Evolutionary conservation across 495 filamentous ascomycete genomes (phyloP).

Genomic region (Daldinia bambusicola): DNA sequence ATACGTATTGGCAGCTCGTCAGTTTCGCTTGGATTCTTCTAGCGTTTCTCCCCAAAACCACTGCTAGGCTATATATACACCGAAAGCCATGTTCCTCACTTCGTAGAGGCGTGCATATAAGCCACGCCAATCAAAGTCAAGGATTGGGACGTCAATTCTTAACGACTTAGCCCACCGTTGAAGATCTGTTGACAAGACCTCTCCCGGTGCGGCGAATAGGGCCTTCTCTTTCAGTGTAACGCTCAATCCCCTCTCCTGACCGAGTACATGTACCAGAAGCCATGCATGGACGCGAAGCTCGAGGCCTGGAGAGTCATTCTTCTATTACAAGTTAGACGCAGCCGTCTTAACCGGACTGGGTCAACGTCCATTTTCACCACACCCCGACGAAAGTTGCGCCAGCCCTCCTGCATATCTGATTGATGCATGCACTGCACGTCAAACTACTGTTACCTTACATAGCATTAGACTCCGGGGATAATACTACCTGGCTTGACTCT

Average conservation of each 20-base stretch:
- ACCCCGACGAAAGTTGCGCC: conserved; percentile 32
- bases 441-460: conserved; percentile 40
- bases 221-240: conserved; percentile 36
- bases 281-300: conserved; percentile 34
- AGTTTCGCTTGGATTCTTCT: conserved; percentile 12
- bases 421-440: conserved; percentile 45
- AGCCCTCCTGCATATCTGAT: conserved; percentile 45
- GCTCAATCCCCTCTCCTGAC: conserved; percentile 34
- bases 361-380: conserved; percentile 37
- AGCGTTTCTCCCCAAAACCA: neutral
- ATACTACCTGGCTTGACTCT: conserved; percentile 24
- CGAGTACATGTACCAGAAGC: conserved; percentile 32
- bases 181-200: conserved; percentile 38
- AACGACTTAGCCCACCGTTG: conserved; percentile 31
- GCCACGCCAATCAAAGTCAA: conserved; percentile 35
- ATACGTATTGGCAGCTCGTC: conserved; percentile 2
- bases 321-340: conserved; percentile 25
- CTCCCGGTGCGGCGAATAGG: conserved; percentile 37
- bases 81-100: conserved; percentile 25
- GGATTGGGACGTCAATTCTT: conserved; percentile 33
- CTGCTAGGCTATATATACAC: conserved; percentile 27
- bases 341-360: conserved; percentile 45
- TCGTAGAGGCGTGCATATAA: conserved; percentile 35
- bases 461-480: conserved; percentile 35
- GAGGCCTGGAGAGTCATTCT: conserved; percentile 30